phyloP scores from a whole-genome alignment of 352 stramenopile genomes.

The Phytophthora gonapodyides region DNA sequence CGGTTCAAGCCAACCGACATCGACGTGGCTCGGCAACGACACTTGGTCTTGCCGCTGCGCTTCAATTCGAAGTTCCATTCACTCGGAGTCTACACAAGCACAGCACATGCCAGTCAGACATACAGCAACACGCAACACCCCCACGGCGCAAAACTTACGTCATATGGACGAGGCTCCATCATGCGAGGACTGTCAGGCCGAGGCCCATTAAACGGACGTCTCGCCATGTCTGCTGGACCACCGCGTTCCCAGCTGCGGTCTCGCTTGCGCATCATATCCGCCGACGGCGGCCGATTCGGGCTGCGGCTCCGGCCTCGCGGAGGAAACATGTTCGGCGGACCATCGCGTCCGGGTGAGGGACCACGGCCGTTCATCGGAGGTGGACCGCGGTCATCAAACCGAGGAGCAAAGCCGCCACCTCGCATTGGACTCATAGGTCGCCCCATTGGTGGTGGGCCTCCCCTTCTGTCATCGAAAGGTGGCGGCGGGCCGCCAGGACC shows the following conservation, averaged over 20 bases:
- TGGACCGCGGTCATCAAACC: slow-evolving; percentile 43
- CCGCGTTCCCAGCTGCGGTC: slow-evolving; percentile 49
- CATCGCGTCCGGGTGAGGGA: slow-evolving; percentile 21
- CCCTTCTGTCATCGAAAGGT: slow-evolving; percentile 26
- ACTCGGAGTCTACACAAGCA: slow-evolving; percentile 29
- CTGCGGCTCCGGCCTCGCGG: slow-evolving; percentile 49
- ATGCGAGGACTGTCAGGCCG: slow-evolving; percentile 36
- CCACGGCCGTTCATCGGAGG: slow-evolving; percentile 33
- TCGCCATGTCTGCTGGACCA: slow-evolving; percentile 27
- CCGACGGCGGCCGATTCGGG: slow-evolving; percentile 34
- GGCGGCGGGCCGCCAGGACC: slow-evolving; percentile 19
- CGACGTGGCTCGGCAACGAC: slow-evolving; percentile 38
- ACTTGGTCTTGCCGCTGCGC: slow-evolving; percentile 42
- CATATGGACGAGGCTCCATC: slow-evolving; percentile 36
- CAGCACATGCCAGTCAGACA: slow-evolving; percentile 4
- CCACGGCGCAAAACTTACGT: slow-evolving; percentile 24
- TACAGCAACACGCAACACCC: slow-evolving; percentile 5
- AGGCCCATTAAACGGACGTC: slow-evolving; percentile 26
- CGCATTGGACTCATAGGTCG: slow-evolving; percentile 34
- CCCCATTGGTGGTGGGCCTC: slow-evolving; percentile 23
- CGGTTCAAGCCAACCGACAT: slow-evolving; percentile 31
- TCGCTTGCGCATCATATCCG: slow-evolving; percentile 43
- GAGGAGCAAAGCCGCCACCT: slow-evolving; percentile 30
- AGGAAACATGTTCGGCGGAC: slow-evolving; percentile 37
- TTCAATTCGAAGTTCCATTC: slow-evolving; percentile 48